Evolutionary conservation across 208 protist genomes (phyloP).

Genomic region (Balamuthia mandrillaris): DNA sequence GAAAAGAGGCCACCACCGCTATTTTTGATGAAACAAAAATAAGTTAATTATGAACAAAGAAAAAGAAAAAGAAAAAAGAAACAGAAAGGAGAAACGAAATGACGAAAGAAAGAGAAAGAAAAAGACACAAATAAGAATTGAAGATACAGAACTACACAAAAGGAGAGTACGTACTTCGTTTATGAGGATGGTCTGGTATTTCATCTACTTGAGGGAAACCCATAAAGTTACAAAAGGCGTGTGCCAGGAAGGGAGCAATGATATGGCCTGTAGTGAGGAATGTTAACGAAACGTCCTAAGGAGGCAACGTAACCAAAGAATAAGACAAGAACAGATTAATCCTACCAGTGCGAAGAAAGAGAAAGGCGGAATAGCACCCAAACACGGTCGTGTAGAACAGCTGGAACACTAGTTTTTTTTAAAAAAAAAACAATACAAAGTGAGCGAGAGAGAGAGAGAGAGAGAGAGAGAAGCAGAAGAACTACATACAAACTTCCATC

Average conservation of each 20-base stretch:
- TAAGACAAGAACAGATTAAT: no score
- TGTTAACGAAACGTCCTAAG: background rate
- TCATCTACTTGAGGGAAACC: constrained; percentile 33
- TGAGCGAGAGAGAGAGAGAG: background rate
- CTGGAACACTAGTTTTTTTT: constrained; percentile 38
- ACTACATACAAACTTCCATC: constrained; percentile 19
- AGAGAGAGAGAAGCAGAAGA: background rate
- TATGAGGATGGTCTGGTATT: constrained; percentile 23
- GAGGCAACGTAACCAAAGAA: background rate
- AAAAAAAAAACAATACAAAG: background rate
- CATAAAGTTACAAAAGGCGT: constrained; percentile 55
- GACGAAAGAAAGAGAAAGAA: background rate
- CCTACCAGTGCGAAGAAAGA: constrained; percentile 43
- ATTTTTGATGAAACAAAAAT: background rate
- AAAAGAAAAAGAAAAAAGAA: background rate
- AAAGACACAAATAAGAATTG: background rate
- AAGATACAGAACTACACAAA: background rate
- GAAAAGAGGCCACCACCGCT: background rate
- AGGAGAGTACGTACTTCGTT: background rate
- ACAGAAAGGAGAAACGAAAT: background rate
- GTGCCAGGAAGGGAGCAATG: constrained; percentile 22
- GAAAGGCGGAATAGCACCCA: constrained; percentile 36
- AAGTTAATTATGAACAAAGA: background rate
- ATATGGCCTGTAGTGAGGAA: constrained; percentile 24
- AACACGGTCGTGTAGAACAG: constrained; percentile 51